Conservation (phyloP, 192 early-diverging fungal species). For the Dissophora globulifera region DNA sequence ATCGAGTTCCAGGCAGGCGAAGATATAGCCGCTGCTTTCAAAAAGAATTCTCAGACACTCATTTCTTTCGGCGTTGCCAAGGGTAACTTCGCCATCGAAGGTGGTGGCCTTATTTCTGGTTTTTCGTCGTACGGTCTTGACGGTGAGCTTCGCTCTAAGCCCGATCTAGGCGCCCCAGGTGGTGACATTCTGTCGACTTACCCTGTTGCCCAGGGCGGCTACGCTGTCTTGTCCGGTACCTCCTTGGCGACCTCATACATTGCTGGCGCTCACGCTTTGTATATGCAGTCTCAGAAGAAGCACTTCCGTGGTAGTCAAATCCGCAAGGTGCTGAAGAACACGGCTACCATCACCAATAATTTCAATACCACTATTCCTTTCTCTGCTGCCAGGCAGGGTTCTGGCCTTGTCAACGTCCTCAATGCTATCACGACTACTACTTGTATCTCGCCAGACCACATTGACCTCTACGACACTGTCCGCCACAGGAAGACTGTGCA, state of each 20-base stretch:
- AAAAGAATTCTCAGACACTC: slow-evolving; percentile 21
- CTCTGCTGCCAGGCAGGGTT: slow-evolving; percentile 69
- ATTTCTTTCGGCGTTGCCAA: slow-evolving; percentile 4
- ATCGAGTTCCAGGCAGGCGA: slow-evolving; percentile 43
- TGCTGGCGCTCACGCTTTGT: slow-evolving; percentile 74
- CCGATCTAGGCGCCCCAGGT: slow-evolving; percentile 73
- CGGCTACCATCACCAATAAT: slow-evolving; percentile 17
- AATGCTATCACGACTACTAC: slow-evolving; percentile 63
- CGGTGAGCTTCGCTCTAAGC: slow-evolving; percentile 68
- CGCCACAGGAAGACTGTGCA: slow-evolving; percentile 51
- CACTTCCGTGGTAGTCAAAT: slow-evolving; percentile 47
- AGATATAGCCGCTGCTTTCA: slow-evolving; percentile 34
- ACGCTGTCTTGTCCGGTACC: slow-evolving; percentile 71
- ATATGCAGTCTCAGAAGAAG: slow-evolving; percentile 61
- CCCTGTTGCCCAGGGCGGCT: slow-evolving; percentile 54
- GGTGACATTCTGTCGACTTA: slow-evolving; percentile 75
- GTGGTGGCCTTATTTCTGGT: slow-evolving; percentile 60
- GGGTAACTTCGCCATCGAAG: slow-evolving; percentile 11
- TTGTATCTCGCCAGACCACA: slow-evolving; percentile 63
- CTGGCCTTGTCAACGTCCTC: slow-evolving; percentile 79
- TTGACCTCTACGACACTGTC: slow-evolving; percentile 64
- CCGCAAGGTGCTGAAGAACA: slow-evolving; percentile 44
- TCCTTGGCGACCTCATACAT: slow-evolving; percentile 86
- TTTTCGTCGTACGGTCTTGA: slow-evolving; percentile 77
- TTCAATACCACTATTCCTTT: background rate